Evolutionary conservation across 2,329 filamentous ascomycete species (phyloP).

Genomic region (Knufia petricola): DNA sequence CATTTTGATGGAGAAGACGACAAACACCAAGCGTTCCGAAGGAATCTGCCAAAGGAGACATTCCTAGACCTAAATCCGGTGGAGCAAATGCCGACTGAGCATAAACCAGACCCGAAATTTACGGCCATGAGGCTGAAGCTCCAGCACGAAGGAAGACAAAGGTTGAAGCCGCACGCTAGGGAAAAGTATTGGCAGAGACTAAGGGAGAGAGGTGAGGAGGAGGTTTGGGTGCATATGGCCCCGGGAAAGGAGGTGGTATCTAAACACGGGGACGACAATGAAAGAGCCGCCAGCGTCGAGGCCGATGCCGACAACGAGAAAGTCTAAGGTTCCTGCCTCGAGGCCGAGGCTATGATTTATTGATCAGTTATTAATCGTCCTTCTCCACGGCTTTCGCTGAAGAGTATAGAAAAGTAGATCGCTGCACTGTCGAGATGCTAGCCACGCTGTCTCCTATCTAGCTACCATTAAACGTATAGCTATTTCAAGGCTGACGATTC

Average conservation of each 20-base stretch:
- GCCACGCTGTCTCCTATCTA: too few relatives aligned
- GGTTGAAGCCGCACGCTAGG: constrained; percentile 13
- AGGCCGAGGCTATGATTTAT: too few relatives aligned
- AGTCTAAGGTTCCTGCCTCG: too few relatives aligned
- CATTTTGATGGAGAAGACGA: constrained; percentile 33
- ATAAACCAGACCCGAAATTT: constrained; percentile 50
- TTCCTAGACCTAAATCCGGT: constrained; percentile 39
- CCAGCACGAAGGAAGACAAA: constrained; percentile 38
- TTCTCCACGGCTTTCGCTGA: too few relatives aligned
- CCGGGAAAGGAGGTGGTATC: constrained; percentile 8
- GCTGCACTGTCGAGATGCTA: too few relatives aligned
- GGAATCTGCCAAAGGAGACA: constrained; percentile 44
- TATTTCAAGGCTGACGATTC: too few relatives aligned
- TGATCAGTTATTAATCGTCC: too few relatives aligned
- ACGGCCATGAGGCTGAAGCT: constrained; percentile 50
- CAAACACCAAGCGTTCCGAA: constrained; percentile 36
- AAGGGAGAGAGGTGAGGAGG: constrained; percentile 10
- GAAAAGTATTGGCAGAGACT: constrained; percentile 16
- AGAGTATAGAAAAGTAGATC: too few relatives aligned
- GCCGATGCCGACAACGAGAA: too few relatives aligned
- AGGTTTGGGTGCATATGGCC: constrained; percentile 19
- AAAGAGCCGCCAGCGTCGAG: too few relatives aligned
- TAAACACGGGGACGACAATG: too few relatives aligned
- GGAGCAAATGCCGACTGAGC: constrained; percentile 41
- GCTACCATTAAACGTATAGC: too few relatives aligned